phyloP scores from a whole-genome alignment of 495 filamentous ascomycete genomes.

The Penicillium lagena region DNA sequence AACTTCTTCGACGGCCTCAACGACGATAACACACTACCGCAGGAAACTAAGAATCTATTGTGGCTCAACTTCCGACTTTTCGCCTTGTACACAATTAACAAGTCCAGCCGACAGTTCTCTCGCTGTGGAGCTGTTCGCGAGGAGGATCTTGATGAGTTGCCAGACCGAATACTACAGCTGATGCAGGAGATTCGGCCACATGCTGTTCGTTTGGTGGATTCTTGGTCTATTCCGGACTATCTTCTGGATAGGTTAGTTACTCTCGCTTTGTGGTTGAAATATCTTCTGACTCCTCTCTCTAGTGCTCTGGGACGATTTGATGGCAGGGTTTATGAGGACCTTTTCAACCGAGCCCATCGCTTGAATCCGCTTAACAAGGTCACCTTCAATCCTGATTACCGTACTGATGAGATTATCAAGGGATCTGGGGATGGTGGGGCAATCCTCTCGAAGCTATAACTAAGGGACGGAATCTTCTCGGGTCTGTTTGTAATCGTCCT shows the following conservation, averaged over 20 bases:
- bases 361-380: slow-evolving; percentile 40
- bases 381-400: slow-evolving; percentile 43
- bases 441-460: slow-evolving; percentile 19
- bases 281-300: no score
- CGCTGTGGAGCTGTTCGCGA: slow-evolving; percentile 26
- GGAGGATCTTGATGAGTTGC: slow-evolving; percentile 25
- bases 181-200: slow-evolving; percentile 40
- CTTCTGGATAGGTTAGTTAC: slow-evolving; percentile 31
- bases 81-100: slow-evolving; percentile 35
- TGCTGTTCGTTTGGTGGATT: slow-evolving; percentile 40
- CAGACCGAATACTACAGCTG: slow-evolving; percentile 27
- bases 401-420: slow-evolving; percentile 42
- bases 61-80: slow-evolving; percentile 38
- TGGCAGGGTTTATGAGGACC: slow-evolving; percentile 43
- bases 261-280: no score
- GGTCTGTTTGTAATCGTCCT: no score
- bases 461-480: no score
- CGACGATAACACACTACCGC: slow-evolving; percentile 15
- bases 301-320: slow-evolving; percentile 40
- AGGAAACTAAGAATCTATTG: slow-evolving; percentile 14
- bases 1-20: slow-evolving; percentile 32
- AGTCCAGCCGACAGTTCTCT: slow-evolving; percentile 26
- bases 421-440: slow-evolving; percentile 18
- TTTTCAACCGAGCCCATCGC: slow-evolving; percentile 39
- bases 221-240: slow-evolving; percentile 44